Evolutionary conservation across 2,329 filamentous ascomycete species (phyloP).

Genomic region (Cladophialophora bantiana): DNA sequence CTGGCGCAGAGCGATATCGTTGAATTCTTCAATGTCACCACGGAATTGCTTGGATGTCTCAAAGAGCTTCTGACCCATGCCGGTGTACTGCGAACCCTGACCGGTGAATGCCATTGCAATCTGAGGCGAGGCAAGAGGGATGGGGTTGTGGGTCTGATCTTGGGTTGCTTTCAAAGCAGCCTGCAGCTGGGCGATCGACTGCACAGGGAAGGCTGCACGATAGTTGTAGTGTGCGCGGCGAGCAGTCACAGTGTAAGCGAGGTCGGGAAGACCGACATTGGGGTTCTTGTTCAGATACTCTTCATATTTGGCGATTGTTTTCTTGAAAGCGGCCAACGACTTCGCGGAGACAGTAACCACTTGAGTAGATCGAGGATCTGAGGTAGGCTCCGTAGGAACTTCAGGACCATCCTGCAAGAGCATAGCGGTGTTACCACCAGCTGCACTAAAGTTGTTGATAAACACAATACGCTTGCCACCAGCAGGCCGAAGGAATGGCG

Average conservation of each 20-base stretch:
- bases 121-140: constrained; percentile 42
- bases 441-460: constrained; percentile 74
- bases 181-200: constrained; percentile 44
- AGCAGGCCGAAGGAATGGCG: constrained; percentile 43
- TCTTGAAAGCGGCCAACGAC: constrained; percentile 54
- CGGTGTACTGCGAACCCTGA: constrained; percentile 50
- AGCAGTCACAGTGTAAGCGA: constrained; percentile 74
- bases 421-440: constrained; percentile 74
- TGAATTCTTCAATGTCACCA: constrained; percentile 44
- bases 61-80: constrained; percentile 48
- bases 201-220: constrained; percentile 45
- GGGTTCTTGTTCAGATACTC: constrained; percentile 63
- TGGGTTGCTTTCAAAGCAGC: constrained; percentile 42
- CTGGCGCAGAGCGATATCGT: constrained; percentile 45
- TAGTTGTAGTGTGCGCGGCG: constrained; percentile 54
- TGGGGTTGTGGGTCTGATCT: constrained; percentile 42
- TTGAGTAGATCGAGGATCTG: constrained; percentile 64
- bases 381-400: constrained; percentile 41
- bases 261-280: constrained; percentile 59
- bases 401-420: constrained; percentile 68
- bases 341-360: constrained; percentile 68
- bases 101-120: constrained; percentile 50
- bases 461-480: constrained; percentile 49
- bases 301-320: constrained; percentile 64
- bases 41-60: constrained; percentile 45